phyloP scores from a whole-genome alignment of 2,329 filamentous ascomycete genomes.

The Penicillium sumatraense region DNA sequence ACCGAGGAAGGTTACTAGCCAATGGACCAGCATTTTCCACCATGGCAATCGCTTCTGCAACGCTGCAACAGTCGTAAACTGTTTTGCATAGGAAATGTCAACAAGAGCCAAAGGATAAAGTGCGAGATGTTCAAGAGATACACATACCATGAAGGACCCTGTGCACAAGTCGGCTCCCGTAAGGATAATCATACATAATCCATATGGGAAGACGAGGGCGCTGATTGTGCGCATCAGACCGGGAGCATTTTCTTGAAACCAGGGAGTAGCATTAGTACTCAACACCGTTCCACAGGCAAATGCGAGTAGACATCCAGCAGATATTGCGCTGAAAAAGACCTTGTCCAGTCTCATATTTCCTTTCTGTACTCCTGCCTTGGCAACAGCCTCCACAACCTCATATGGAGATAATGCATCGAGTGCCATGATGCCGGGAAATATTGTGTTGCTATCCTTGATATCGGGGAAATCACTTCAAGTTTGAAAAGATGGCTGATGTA shows the following conservation, averaged over 20 bases:
- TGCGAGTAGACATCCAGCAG: constrained; percentile 57
- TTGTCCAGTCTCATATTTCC: constrained; percentile 59
- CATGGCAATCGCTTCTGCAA: constrained; percentile 48
- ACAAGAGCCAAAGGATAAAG: not conserved
- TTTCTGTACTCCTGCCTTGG: constrained; percentile 56
- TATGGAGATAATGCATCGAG: constrained; percentile 51
- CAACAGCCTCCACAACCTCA: constrained; percentile 57
- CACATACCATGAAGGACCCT: constrained; percentile 48
- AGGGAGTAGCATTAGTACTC: constrained; percentile 52
- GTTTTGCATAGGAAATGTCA: not conserved
- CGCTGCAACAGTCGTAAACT: constrained; percentile 51
- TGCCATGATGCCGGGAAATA: constrained; percentile 8
- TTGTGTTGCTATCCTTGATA: not conserved
- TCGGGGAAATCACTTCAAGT: too few relatives aligned
- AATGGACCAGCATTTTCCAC: constrained; percentile 45
- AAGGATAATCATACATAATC: constrained; percentile 55
- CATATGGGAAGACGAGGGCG: constrained; percentile 56
- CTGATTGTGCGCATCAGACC: constrained; percentile 53
- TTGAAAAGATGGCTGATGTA: too few relatives aligned
- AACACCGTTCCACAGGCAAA: constrained; percentile 56
- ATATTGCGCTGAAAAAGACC: constrained; percentile 56
- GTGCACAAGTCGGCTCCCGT: constrained; percentile 57
- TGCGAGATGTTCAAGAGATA: too few relatives aligned
- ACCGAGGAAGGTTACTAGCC: constrained; percentile 54
- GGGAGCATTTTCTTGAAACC: constrained; percentile 55